A percentile compares a stretch with the other conserved stretches of the same genome.
These are phyloP conservation scores for Phytophthora uliginosa DNA, from an alignment of 352 stramenopile species.

Conservation along the genomic window DNA sequence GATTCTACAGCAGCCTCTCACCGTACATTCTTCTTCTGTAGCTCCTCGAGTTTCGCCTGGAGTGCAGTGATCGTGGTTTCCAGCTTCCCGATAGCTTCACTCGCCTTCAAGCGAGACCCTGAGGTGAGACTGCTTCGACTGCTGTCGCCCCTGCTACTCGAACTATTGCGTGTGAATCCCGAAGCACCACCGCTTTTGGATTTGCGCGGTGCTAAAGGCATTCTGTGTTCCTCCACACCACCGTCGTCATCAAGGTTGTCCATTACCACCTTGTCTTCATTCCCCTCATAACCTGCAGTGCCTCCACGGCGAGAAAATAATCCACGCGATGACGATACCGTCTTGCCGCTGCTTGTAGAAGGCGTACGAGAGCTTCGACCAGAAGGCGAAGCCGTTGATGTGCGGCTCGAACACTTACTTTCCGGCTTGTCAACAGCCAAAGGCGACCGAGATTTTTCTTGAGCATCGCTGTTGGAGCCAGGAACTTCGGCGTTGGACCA, in stretches of 20 bases:
- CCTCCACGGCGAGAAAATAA: constrained; percentile 64
- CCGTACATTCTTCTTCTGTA: constrained; percentile 84
- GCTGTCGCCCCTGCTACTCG: constrained; percentile 19
- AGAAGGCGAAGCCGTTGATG: constrained; percentile 22
- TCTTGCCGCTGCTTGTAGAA: constrained; percentile 32
- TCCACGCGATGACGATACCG: constrained; percentile 57
- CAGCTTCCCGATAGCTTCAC: constrained; percentile 53
- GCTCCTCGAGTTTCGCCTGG: constrained; percentile 69
- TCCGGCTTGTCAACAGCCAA: constrained; percentile 7
- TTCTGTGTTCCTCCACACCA: neutral
- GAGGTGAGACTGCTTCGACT: constrained; percentile 12
- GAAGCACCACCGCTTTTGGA: constrained; percentile 14
- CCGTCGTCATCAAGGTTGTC: constrained; percentile 56
- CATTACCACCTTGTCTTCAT: constrained; percentile 80
- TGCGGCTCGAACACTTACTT: constrained; percentile 12
- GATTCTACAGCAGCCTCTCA: constrained; percentile 21
- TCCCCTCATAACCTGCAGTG: constrained; percentile 44
- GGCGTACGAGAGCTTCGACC: constrained; percentile 14
- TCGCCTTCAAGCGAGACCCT: constrained; percentile 35
- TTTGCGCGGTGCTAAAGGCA: constrained; percentile 34
- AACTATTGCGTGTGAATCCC: constrained; percentile 14
- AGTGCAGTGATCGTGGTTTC: constrained; percentile 69
- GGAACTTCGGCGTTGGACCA: constrained; percentile 59
- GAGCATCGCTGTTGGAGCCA: neutral
- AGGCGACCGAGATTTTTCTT: constrained; percentile 9